These are phyloP conservation scores for Globisporangium spinosum DNA, from an alignment of 352 stramenopile species.

Conservation along the genomic window DNA sequence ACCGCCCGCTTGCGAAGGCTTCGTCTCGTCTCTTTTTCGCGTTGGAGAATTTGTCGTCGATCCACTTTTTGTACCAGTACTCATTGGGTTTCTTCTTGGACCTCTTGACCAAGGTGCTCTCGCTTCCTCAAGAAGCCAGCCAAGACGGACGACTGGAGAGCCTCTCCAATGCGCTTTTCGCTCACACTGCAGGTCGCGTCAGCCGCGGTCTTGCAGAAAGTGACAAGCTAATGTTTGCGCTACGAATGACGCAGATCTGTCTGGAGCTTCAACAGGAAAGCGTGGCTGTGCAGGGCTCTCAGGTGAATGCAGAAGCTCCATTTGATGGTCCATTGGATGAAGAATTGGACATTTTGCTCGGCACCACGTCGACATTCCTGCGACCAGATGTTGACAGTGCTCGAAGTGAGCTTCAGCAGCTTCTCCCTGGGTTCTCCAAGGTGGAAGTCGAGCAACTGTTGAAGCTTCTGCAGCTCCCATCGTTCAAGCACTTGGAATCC, in stretches of 20 bases:
- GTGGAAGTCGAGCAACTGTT: constrained; percentile 83
- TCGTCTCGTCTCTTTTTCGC: constrained; percentile 91
- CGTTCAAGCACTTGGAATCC: constrained; percentile 75
- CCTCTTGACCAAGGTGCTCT: constrained; percentile 93
- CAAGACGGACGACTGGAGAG: constrained; percentile 46
- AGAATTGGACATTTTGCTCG: constrained; percentile 70
- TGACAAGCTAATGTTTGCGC: constrained; percentile 98
- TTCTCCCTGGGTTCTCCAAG: constrained; percentile 56
- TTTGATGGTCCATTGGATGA: constrained; percentile 69
- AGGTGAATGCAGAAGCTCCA: constrained; percentile 26
- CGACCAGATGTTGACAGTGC: constrained; percentile 32
- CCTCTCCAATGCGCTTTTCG: constrained; percentile 88
- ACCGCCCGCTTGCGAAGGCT: constrained; percentile 92
- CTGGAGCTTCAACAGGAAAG: constrained; percentile 64
- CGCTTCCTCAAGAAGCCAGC: constrained; percentile 22
- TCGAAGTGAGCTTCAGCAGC: constrained; percentile 41
- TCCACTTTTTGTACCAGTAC: constrained; percentile 99
- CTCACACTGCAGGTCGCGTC: constrained; percentile 90
- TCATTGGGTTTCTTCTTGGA: constrained; percentile 97
- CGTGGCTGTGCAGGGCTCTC: constrained; percentile 25
- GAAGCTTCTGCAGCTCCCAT: constrained; percentile 66
- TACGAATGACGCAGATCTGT: constrained; percentile 94
- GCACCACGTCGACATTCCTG: constrained; percentile 47
- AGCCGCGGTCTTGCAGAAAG: constrained; percentile 92
- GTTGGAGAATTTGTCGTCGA: constrained; percentile 91